A percentile compares a stretch with the other conserved stretches of the same genome.
Evolutionary conservation across 176 grass and related monocot genomes (phyloP).

Genomic region (Bromus sterilis): DNA sequence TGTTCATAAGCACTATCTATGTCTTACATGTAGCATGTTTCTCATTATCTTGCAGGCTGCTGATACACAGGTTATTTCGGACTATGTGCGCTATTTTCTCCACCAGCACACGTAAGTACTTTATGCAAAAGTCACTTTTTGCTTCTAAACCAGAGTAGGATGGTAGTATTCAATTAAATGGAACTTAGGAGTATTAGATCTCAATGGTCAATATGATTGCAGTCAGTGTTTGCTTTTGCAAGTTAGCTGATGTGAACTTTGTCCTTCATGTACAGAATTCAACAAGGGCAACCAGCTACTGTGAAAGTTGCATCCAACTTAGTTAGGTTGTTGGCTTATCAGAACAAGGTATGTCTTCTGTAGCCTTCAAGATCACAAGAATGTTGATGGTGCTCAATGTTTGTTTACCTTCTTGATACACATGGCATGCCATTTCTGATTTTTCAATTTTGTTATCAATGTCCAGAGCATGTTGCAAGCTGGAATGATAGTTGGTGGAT

Average conservation of each 20-base stretch:
- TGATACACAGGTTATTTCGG: slow-evolving; percentile 83
- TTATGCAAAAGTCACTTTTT: background rate
- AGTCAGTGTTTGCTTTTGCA: background rate
- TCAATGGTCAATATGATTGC: background rate
- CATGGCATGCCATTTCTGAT: background rate
- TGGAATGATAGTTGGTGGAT: slow-evolving; percentile 91
- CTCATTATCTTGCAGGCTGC: slow-evolving; percentile 55
- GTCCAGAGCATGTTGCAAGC: slow-evolving; percentile 91
- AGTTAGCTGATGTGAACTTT: slow-evolving; percentile 13
- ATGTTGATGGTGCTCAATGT: background rate
- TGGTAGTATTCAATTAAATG: too few species aligned
- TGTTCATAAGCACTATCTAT: background rate
- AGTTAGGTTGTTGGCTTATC: slow-evolving; percentile 81
- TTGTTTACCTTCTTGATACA: background rate
- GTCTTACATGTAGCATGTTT: slow-evolving; percentile 1
- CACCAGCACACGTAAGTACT: slow-evolving; percentile 86
- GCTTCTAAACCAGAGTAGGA: too few species aligned
- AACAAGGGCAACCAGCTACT: slow-evolving; percentile 82
- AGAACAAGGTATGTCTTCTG: slow-evolving; percentile 68
- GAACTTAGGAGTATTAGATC: background rate
- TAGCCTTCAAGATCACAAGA: background rate
- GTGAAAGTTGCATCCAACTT: slow-evolving; percentile 95
- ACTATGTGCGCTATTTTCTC: slow-evolving; percentile 95
- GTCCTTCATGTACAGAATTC: slow-evolving; percentile 48
- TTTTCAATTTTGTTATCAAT: slow-evolving; percentile 5